phyloP scores from a whole-genome alignment of 108 stramenopile species.

The Nannochloropsis gaditana region DNA sequence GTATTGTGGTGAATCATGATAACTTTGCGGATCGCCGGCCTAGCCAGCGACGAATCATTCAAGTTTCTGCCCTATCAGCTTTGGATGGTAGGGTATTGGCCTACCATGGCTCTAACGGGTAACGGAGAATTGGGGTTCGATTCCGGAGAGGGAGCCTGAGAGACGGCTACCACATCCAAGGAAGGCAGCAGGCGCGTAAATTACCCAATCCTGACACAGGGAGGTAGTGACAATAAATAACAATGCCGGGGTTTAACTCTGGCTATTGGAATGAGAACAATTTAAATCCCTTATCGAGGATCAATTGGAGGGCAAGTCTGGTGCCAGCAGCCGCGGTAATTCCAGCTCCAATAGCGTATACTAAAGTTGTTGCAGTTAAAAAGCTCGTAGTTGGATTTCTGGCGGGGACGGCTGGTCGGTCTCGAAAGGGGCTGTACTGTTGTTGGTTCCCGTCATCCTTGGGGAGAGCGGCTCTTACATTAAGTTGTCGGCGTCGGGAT shows the following conservation, averaged over 20 bases:
- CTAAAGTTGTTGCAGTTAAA: conserved; percentile 59
- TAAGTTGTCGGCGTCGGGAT: conserved; percentile 78
- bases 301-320: conserved; percentile 96
- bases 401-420: conserved; percentile 22
- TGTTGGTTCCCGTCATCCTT: conserved; percentile 58
- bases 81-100: conserved; percentile 93
- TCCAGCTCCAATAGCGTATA: conserved; percentile 75
- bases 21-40: conserved; percentile 78
- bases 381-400: conserved; percentile 56
- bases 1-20: conserved; percentile 90
- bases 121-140: conserved; percentile 93
- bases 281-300: conserved; percentile 91
- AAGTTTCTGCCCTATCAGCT: conserved; percentile 96
- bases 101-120: conserved; percentile 92
- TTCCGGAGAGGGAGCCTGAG: conserved; percentile 98
- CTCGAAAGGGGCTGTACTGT: conserved; percentile 9
- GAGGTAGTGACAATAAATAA: conserved; percentile 97
- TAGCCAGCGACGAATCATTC: conserved; percentile 78
- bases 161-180: conserved; percentile 96
- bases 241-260: conserved; percentile 88
- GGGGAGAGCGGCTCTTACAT: conserved; percentile 76
- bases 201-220: conserved; percentile 94
- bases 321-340: conserved; percentile 76
- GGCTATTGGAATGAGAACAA: conserved; percentile 94
- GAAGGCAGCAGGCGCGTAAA: conserved; percentile 95